Percentiles rank a stretch among this genome's conserved stretches.
Conservation (phyloP, 495 filamentous ascomycete genomes). For the Lasiosphaeris hirsuta region DNA sequence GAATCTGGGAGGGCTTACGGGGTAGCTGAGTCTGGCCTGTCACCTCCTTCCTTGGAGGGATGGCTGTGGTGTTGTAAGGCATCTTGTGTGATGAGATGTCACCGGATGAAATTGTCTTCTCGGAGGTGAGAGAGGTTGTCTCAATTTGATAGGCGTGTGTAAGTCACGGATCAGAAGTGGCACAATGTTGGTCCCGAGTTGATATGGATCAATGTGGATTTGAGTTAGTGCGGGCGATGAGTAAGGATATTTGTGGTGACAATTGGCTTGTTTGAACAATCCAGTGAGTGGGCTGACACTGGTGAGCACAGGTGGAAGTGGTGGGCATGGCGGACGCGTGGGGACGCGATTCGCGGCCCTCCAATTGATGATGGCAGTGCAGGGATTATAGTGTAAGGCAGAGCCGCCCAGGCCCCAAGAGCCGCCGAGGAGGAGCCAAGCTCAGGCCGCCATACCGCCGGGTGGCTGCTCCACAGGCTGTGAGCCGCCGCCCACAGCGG, state of each 20-base stretch:
- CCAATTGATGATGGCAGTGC: constrained; percentile 7
- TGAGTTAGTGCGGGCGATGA: no score
- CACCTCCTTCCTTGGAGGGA: constrained; percentile 72
- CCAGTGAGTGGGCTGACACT: background rate
- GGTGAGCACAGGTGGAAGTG: background rate
- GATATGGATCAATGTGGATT: no score
- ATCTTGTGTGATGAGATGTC: constrained; percentile 42
- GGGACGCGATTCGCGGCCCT: constrained; percentile 10
- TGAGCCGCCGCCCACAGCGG: background rate
- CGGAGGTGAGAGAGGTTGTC: background rate
- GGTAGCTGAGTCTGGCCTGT: constrained; percentile 83
- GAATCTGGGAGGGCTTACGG: constrained; percentile 54
- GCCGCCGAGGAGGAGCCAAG: background rate
- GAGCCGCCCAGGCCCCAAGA: background rate
- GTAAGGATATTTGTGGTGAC: background rate
- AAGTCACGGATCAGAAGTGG: no score
- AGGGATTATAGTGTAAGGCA: background rate
- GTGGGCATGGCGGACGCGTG: constrained; percentile 11
- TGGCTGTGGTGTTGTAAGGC: constrained; percentile 87
- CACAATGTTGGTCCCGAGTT: no score
- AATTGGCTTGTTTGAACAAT: no score
- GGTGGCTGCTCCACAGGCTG: background rate
- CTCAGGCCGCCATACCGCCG: background rate
- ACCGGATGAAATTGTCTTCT: background rate
- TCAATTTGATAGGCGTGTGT: background rate